Percentiles rank a stretch among this genome's conserved stretches.
phyloP scores from a whole-genome alignment of 495 filamentous ascomycete genomes.

The Podospora didyma region DNA sequence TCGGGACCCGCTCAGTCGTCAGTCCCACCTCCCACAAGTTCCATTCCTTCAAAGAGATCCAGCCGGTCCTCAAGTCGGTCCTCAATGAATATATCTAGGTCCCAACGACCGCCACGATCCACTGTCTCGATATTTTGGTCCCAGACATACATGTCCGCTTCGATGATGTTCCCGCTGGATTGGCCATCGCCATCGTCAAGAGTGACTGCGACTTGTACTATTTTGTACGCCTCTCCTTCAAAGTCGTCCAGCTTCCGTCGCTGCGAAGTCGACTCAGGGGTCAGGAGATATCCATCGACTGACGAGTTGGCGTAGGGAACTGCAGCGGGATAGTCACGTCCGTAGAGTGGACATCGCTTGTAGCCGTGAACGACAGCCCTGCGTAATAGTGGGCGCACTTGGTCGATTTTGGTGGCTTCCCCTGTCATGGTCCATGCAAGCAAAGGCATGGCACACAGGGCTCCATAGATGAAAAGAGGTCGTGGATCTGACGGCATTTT shows the following conservation, averaged over 20 bases:
- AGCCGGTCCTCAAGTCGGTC: slow-evolving; percentile 18
- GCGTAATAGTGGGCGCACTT: not conserved
- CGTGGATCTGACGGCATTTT: slow-evolving; percentile 4
- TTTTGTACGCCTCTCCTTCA: slow-evolving; percentile 14
- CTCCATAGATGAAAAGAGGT: slow-evolving; percentile 10
- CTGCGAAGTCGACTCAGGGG: slow-evolving; percentile 13
- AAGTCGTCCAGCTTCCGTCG: slow-evolving; percentile 21
- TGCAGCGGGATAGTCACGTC: slow-evolving; percentile 13
- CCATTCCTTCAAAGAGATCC: slow-evolving; percentile 13
- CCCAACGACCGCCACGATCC: slow-evolving; percentile 10
- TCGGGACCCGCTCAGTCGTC: no score
- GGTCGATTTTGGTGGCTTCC: slow-evolving; percentile 1
- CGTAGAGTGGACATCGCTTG: slow-evolving; percentile 4
- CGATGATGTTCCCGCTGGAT: slow-evolving; percentile 1
- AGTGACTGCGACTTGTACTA: slow-evolving; percentile 7
- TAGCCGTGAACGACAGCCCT: slow-evolving; percentile 4
- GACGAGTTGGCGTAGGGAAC: slow-evolving; percentile 8
- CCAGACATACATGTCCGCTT: slow-evolving; percentile 22
- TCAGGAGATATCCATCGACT: slow-evolving; percentile 17
- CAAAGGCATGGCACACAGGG: slow-evolving; percentile 6
- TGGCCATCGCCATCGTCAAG: slow-evolving; percentile 3
- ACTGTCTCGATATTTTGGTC: slow-evolving; percentile 3
- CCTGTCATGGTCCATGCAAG: slow-evolving; percentile 10
- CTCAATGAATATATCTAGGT: slow-evolving; percentile 8
- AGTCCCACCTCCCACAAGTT: slow-evolving; percentile 16